Evolutionary conservation across 208 protist genomes (phyloP).

Genomic region (Leishmania amazonensis): DNA sequence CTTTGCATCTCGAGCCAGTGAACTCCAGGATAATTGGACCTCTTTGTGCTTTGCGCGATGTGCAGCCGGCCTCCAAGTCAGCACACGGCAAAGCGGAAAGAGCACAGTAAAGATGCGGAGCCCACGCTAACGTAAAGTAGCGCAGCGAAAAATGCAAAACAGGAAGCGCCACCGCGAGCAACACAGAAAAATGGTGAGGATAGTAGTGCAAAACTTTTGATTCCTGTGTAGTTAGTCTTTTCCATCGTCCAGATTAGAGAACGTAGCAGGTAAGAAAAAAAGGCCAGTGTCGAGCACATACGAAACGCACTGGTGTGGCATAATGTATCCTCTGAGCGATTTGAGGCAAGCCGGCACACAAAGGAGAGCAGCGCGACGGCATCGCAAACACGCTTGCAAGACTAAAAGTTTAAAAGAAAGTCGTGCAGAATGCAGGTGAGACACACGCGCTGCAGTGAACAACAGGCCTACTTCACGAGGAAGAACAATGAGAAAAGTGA

Average conservation of each 20-base stretch:
- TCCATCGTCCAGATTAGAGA: background rate
- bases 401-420: background rate
- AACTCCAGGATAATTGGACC: background rate
- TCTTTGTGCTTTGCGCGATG: background rate
- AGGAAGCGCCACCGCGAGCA: background rate
- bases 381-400: background rate
- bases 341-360: background rate
- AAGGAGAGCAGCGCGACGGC: background rate
- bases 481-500: background rate
- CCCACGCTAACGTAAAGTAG: background rate
- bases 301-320: background rate
- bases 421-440: background rate
- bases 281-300: background rate
- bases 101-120: background rate
- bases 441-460: background rate
- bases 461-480: background rate
- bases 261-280: background rate
- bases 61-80: background rate
- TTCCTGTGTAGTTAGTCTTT: background rate
- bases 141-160: background rate
- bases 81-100: background rate
- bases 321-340: background rate
- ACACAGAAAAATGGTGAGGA: background rate
- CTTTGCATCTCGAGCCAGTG: background rate
- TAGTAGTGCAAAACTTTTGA: background rate